phyloP scores from a whole-genome alignment of 2,329 filamentous ascomycete species.

The Fusarium lateritium region DNA sequence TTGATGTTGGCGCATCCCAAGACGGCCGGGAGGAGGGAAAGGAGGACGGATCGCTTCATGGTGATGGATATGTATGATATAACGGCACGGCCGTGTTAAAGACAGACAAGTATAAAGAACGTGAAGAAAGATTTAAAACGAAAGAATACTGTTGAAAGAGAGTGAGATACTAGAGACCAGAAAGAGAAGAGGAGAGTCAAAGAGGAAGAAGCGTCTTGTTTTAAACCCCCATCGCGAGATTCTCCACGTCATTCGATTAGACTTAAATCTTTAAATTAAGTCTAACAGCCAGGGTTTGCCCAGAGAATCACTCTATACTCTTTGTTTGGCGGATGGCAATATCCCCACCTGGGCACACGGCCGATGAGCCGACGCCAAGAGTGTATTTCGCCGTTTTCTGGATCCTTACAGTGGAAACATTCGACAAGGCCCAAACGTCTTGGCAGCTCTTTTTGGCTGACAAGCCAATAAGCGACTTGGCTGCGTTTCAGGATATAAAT shows the following conservation, averaged over 20 bases:
- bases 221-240: conserved; percentile 11
- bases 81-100: conserved; percentile 36
- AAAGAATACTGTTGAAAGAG: conserved; percentile 23
- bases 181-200: background rate
- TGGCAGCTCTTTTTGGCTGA: conserved; percentile 1
- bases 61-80: conserved; percentile 7
- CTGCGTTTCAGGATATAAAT: conserved; percentile 23
- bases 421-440: conserved; percentile 22
- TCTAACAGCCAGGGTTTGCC: conserved; percentile 7
- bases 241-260: background rate
- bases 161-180: conserved; percentile 2
- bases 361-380: conserved; percentile 14
- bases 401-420: conserved; percentile 21
- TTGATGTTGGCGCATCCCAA: conserved; percentile 43
- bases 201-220: conserved; percentile 1
- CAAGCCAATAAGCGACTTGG: conserved; percentile 18
- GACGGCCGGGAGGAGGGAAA: conserved; percentile 44
- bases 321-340: conserved; percentile 42
- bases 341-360: conserved; percentile 43
- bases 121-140: background rate
- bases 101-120: conserved; percentile 28
- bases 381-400: conserved; percentile 9
- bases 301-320: background rate
- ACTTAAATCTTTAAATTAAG: conserved; percentile 30
- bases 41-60: conserved; percentile 43